Conservation (phyloP, 371 early-diverging fungal species). For the Thermomucor indicae-seudaticae region DNA sequence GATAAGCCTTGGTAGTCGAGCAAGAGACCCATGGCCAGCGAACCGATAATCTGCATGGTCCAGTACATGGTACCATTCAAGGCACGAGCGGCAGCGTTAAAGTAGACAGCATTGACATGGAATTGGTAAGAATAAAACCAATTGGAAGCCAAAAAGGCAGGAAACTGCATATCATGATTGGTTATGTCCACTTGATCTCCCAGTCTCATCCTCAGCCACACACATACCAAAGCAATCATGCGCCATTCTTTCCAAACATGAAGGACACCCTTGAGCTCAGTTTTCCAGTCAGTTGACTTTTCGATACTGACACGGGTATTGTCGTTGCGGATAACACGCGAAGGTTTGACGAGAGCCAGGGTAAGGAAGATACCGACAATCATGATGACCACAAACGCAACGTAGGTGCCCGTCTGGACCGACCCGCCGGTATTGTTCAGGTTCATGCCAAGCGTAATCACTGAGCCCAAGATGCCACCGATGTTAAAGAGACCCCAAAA, state of each 20-base stretch:
- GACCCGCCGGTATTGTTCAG: slow-evolving; percentile 31
- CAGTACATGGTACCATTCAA: slow-evolving; percentile 72
- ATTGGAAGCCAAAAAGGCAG: slow-evolving; percentile 72
- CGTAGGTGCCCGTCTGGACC: slow-evolving; percentile 51
- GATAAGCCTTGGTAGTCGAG: slow-evolving; percentile 45
- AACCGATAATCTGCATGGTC: slow-evolving; percentile 64
- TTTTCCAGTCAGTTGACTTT: slow-evolving; percentile 38
- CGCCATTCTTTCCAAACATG: slow-evolving; percentile 52
- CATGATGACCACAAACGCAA: slow-evolving; percentile 61
- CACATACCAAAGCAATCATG: slow-evolving; percentile 10
- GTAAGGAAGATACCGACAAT: slow-evolving; percentile 46
- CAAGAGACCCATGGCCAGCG: slow-evolving; percentile 48
- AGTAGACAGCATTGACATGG: slow-evolving; percentile 42
- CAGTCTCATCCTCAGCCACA: not conserved
- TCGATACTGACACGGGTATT: slow-evolving; percentile 48
- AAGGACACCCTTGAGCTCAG: slow-evolving; percentile 52
- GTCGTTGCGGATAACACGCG: slow-evolving; percentile 53
- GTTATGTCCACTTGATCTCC: not conserved
- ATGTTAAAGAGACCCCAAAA: slow-evolving; percentile 77
- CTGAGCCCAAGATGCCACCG: slow-evolving; percentile 71
- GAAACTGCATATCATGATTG: slow-evolving; percentile 21
- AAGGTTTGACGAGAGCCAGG: slow-evolving; percentile 48
- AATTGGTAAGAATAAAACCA: slow-evolving; percentile 76
- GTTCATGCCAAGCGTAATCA: slow-evolving; percentile 60
- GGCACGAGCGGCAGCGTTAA: slow-evolving; percentile 55